Evolutionary conservation across 2,329 filamentous ascomycete species (phyloP).

Genomic region (Diatrype stigma): DNA sequence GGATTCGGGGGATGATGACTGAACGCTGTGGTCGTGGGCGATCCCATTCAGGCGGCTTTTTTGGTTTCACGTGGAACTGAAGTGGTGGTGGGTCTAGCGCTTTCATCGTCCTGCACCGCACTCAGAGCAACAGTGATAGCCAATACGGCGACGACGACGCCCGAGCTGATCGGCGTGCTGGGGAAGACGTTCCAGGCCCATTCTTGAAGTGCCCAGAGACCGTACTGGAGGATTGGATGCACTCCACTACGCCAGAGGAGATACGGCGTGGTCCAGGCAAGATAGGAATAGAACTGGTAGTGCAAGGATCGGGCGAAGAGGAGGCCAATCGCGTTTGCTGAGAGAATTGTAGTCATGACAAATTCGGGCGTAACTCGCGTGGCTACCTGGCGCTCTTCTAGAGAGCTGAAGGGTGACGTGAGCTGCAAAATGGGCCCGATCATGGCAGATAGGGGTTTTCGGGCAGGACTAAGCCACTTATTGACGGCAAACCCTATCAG

Average conservation of each 20-base stretch:
- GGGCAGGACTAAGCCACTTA: constrained; percentile 69
- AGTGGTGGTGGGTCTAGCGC: constrained; percentile 8
- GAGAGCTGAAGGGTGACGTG: constrained; percentile 40
- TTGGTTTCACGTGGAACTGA: constrained; percentile 17
- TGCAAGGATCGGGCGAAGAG: constrained; percentile 84
- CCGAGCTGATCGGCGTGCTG: constrained; percentile 58
- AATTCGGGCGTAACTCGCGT: constrained; percentile 64
- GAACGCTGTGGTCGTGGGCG: constrained; percentile 6
- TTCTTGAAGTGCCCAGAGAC: constrained; percentile 74
- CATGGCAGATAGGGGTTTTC: constrained; percentile 54
- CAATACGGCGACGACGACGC: constrained; percentile 65
- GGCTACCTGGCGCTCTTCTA: constrained; percentile 54
- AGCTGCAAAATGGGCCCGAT: constrained; percentile 38
- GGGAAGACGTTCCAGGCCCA: constrained; percentile 94
- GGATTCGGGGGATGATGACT: constrained; percentile 67
- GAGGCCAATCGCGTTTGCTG: constrained; percentile 73
- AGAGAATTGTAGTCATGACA: constrained; percentile 71
- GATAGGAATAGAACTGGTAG: constrained; percentile 93
- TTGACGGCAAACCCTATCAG: constrained; percentile 62
- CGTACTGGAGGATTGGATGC: constrained; percentile 63
- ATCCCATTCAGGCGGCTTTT: constrained; percentile 14
- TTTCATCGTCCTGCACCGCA: constrained; percentile 40
- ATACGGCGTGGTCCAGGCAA: constrained; percentile 85
- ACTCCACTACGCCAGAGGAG: constrained; percentile 75
- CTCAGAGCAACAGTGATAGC: constrained; percentile 59